phyloP scores from a whole-genome alignment of 2,329 filamentous ascomycete genomes.

The Aspergillus versicolor region DNA sequence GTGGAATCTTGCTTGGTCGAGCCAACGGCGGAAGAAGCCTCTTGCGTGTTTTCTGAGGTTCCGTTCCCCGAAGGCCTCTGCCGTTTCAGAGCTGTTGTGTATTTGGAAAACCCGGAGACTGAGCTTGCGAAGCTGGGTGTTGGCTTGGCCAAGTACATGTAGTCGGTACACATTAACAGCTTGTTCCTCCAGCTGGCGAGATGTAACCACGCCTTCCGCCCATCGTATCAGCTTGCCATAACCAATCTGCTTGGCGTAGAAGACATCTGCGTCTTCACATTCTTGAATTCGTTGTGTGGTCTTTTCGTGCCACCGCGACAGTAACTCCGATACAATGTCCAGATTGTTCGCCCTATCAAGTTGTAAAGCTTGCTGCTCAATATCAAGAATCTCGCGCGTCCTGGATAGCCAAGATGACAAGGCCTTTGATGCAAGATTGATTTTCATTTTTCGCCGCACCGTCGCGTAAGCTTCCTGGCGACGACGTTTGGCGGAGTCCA shows the following conservation, averaged over 20 bases:
- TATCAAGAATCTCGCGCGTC: slow-evolving; percentile 29
- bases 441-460: slow-evolving; percentile 54
- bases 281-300: slow-evolving; percentile 36
- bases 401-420: slow-evolving; percentile 41
- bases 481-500: slow-evolving; percentile 52
- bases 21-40: slow-evolving; percentile 57
- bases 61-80: slow-evolving; percentile 52
- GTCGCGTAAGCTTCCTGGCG: slow-evolving; percentile 57
- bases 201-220: slow-evolving; percentile 33
- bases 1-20: slow-evolving; percentile 41
- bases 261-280: slow-evolving; percentile 37
- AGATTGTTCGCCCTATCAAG: slow-evolving; percentile 36
- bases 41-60: slow-evolving; percentile 56
- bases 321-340: slow-evolving; percentile 32
- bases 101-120: slow-evolving; percentile 59
- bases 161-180: slow-evolving; percentile 49
- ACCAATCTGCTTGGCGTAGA: slow-evolving; percentile 38
- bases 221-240: slow-evolving; percentile 40
- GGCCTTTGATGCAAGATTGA: slow-evolving; percentile 49
- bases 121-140: slow-evolving; percentile 53
- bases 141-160: slow-evolving; percentile 48
- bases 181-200: slow-evolving; percentile 40
- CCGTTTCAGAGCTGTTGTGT: slow-evolving; percentile 51
- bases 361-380: slow-evolving; percentile 42
- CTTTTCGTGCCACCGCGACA: slow-evolving; percentile 46